These are phyloP conservation scores for Aspergillus viridinutans DNA, from an alignment of 2,329 filamentous ascomycete genomes.

Conservation along the genomic window DNA sequence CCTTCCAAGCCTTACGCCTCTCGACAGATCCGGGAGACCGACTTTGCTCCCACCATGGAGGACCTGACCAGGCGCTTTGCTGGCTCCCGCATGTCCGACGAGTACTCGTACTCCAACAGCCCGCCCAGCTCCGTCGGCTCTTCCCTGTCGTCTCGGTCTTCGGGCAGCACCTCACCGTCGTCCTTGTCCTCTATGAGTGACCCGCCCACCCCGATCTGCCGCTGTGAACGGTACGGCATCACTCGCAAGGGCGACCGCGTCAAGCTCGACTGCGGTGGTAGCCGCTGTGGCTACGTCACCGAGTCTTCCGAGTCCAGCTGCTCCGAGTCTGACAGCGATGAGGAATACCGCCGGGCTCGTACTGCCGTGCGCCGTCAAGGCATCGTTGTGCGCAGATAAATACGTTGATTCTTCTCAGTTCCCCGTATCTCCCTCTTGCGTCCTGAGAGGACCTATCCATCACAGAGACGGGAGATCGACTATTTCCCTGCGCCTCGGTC, in stretches of 20 bases:
- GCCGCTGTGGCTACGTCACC: constrained; percentile 72
- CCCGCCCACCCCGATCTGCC: constrained; percentile 62
- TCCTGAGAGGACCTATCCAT: background rate
- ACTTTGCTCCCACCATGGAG: constrained; percentile 75
- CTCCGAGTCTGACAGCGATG: constrained; percentile 50
- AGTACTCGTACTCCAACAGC: constrained; percentile 69
- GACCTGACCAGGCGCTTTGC: constrained; percentile 75
- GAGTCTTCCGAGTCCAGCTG: constrained; percentile 66
- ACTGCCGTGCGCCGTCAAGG: constrained; percentile 33
- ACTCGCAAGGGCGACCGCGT: constrained; percentile 88
- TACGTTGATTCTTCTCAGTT: background rate
- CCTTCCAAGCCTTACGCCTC: constrained; percentile 84
- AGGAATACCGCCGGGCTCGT: constrained; percentile 36
- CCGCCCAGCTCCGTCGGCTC: constrained; percentile 64
- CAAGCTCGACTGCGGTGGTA: constrained; percentile 91
- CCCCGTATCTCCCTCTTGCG: background rate
- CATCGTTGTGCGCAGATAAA: constrained; percentile 38
- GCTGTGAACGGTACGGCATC: constrained; percentile 94
- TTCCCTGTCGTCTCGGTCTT: constrained; percentile 68
- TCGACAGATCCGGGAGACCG: constrained; percentile 75
- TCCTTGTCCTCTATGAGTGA: constrained; percentile 64
- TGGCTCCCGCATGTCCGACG: constrained; percentile 65
- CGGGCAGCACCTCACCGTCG: constrained; percentile 53
- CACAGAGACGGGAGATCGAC: background rate
- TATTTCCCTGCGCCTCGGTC: background rate